These are phyloP conservation scores for Phyllosticta paracitricarpa DNA, from an alignment of 2,329 filamentous ascomycete genomes.

Conservation along the genomic window DNA sequence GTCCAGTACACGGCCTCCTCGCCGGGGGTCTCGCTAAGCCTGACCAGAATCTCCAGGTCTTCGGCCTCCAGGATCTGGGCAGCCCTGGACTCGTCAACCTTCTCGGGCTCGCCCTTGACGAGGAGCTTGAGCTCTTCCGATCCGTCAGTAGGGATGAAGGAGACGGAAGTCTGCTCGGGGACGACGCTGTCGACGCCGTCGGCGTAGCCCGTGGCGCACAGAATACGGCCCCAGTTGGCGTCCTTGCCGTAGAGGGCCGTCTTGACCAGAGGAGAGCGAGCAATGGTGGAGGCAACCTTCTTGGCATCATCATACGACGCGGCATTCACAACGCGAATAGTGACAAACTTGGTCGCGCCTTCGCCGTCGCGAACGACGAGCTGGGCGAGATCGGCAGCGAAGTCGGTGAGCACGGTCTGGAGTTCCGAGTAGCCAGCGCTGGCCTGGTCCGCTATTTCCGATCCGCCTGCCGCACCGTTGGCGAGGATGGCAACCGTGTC, in stretches of 20 bases:
- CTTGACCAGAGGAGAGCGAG: conserved; percentile 87
- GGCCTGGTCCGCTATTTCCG: conserved; percentile 45
- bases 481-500: conserved; percentile 92
- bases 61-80: conserved; percentile 68
- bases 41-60: conserved; percentile 67
- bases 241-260: conserved; percentile 95
- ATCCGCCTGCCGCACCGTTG: conserved; percentile 80
- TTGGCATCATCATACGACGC: conserved; percentile 60
- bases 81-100: conserved; percentile 65
- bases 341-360: conserved; percentile 96
- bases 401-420: conserved; percentile 59
- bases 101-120: conserved; percentile 69
- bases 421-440: conserved; percentile 55
- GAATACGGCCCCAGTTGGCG: conserved; percentile 95
- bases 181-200: conserved; percentile 55
- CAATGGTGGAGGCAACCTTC: conserved; percentile 77
- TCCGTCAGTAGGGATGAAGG: conserved; percentile 70
- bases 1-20: conserved; percentile 70
- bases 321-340: conserved; percentile 71
- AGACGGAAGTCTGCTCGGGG: conserved; percentile 64
- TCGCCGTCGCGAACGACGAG: conserved; percentile 94
- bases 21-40: conserved; percentile 52
- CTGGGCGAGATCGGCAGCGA: conserved; percentile 77
- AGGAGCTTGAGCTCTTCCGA: conserved; percentile 65
- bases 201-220: conserved; percentile 85